Conservation (phyloP, 257 asterid species). For the Vinca minor region DNA sequence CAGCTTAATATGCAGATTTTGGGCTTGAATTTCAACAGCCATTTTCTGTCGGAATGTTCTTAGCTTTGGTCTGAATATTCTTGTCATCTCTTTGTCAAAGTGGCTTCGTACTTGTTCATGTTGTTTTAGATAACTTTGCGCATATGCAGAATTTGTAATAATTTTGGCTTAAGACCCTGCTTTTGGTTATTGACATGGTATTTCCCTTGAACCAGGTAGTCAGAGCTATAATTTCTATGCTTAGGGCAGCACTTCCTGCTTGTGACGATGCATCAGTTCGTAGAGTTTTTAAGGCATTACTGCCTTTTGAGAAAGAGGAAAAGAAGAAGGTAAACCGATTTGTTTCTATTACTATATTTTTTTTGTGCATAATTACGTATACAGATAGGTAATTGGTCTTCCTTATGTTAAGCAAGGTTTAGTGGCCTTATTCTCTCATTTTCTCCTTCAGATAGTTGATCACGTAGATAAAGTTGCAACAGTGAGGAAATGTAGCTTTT, state of each 20-base stretch:
- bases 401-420: background rate
- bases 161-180: conserved; percentile 2
- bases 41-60: conserved; percentile 6
- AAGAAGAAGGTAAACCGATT: conserved; percentile 57
- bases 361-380: conserved; percentile 1
- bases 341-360: conserved; percentile 11
- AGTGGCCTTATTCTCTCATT: conserved; percentile 13
- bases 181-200: conserved; percentile 24
- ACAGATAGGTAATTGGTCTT: conserved; percentile 9
- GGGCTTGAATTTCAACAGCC: background rate
- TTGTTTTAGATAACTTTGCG: background rate
- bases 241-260: conserved; percentile 78
- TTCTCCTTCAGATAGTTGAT: conserved; percentile 61
- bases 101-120: background rate
- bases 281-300: conserved; percentile 72
- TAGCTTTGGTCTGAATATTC: background rate
- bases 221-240: conserved; percentile 71
- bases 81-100: background rate
- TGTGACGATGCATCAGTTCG: conserved; percentile 73
- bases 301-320: conserved; percentile 78
- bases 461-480: conserved; percentile 78
- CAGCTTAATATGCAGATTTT: background rate
- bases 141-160: background rate
- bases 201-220: conserved; percentile 48
- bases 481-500: conserved; percentile 79